Percentiles rank a stretch among this genome's conserved stretches.
These are phyloP conservation scores for Agaricus sinodeliciosus DNA, from an alignment of 768 basidiomycete species.

Conservation along the genomic window DNA sequence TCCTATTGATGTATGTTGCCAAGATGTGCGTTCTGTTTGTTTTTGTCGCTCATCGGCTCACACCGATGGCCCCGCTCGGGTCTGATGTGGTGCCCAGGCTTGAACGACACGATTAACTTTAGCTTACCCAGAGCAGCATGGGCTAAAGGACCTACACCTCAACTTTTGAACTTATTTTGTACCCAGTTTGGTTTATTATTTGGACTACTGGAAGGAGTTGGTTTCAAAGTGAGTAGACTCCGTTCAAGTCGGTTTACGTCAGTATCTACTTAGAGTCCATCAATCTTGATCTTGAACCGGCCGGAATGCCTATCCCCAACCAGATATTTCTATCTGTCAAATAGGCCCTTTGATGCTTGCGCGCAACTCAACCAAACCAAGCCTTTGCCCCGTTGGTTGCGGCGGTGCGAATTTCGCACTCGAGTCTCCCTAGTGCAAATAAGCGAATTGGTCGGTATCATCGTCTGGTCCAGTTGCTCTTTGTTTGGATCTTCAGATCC, in stretches of 20 bases:
- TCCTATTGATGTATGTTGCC: slow-evolving; percentile 8
- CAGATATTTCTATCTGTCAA: not conserved
- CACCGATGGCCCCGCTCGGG: not conserved
- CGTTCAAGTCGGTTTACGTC: slow-evolving; percentile 9
- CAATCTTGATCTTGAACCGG: slow-evolving; percentile 1
- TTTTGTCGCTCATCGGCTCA: slow-evolving; percentile 2
- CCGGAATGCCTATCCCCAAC: not conserved
- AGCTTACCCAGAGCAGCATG: not conserved
- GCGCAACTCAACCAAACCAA: slow-evolving; percentile 7
- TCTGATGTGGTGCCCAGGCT: not conserved
- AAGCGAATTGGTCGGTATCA: slow-evolving; percentile 3
- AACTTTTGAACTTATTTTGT: not conserved
- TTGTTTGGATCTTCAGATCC: slow-evolving; percentile 7
- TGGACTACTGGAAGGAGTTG: not conserved
- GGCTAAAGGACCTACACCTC: not conserved
- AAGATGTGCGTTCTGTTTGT: slow-evolving; percentile 6
- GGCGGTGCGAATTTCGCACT: slow-evolving; percentile 3
- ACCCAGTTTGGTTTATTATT: not conserved
- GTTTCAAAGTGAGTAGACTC: not conserved
- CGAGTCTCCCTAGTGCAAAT: slow-evolving; percentile 7
- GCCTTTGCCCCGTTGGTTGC: slow-evolving; percentile 3
- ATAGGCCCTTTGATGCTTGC: slow-evolving; percentile 1
- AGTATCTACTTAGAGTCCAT: slow-evolving; percentile 5
- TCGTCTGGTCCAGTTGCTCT: slow-evolving; percentile 6
- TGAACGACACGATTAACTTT: not conserved